Percentiles rank a stretch among this genome's conserved stretches.
phyloP scores from a whole-genome alignment of 2,329 filamentous ascomycete genomes.

The Aspergillus phoenicis region DNA sequence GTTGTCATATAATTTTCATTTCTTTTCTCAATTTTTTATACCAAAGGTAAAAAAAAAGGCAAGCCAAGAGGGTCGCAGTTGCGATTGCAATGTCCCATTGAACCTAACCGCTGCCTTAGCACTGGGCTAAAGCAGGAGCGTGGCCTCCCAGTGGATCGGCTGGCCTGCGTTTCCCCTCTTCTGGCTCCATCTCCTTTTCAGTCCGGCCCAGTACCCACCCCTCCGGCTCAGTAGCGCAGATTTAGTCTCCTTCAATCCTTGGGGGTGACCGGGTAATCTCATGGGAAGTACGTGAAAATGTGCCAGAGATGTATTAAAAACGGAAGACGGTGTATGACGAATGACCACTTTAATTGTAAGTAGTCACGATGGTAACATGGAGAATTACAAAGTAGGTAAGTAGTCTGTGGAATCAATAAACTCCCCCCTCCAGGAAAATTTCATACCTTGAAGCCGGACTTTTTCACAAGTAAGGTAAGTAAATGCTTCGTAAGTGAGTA shows the following conservation, averaged over 20 bases:
- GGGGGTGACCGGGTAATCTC: neutral
- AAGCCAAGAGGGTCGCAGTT: constrained; percentile 10
- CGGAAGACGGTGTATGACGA: neutral
- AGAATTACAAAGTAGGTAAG: too few species aligned
- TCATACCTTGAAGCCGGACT: too few species aligned
- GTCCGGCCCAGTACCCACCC: constrained; percentile 22
- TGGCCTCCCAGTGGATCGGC: constrained; percentile 14
- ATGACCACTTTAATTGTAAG: too few species aligned
- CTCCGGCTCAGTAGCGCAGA: constrained; percentile 23
- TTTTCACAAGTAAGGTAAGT: too few species aligned
- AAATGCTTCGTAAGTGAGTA: too few species aligned
- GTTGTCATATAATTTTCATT: too few species aligned
- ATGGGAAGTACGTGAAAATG: neutral
- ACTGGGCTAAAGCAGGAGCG: constrained; percentile 6
- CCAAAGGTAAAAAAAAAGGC: neutral
- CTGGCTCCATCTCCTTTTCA: constrained; percentile 13
- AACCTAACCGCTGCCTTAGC: constrained; percentile 17
- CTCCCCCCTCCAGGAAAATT: too few species aligned
- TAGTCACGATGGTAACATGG: too few species aligned
- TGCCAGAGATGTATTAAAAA: neutral
- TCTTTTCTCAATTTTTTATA: too few species aligned
- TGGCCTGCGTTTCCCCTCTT: constrained; percentile 12
- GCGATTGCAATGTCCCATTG: constrained; percentile 13
- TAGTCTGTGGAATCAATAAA: too few species aligned
- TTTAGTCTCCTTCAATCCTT: constrained; percentile 5